Percentiles rank a stretch among this genome's conserved stretches.
phyloP scores from a whole-genome alignment of 306 rosid genomes.

The Morella rubra region DNA sequence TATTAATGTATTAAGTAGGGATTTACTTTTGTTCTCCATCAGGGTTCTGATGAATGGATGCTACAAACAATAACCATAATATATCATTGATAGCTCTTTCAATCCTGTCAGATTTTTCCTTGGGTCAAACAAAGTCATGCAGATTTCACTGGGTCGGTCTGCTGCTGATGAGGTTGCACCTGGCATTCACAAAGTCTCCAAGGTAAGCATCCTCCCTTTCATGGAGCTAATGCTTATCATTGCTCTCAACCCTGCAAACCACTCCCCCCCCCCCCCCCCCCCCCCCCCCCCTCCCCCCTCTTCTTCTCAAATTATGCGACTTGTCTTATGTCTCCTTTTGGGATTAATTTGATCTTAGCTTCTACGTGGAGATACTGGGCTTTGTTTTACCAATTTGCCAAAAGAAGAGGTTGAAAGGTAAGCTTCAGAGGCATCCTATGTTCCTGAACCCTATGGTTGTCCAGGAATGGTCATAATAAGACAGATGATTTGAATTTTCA shows the following conservation, averaged over 20 bases:
- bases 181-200: slow-evolving; percentile 64
- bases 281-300: too few species aligned
- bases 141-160: slow-evolving; percentile 75
- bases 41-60: not conserved
- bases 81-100: not conserved
- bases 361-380: slow-evolving; percentile 87
- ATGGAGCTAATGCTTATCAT: not conserved
- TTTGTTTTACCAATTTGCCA: slow-evolving; percentile 64
- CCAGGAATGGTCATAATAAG: not conserved
- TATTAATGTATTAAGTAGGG: not conserved
- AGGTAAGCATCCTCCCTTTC: slow-evolving; percentile 39
- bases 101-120: slow-evolving; percentile 61
- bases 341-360: slow-evolving; percentile 39
- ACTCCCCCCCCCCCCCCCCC: not conserved
- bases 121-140: slow-evolving; percentile 98
- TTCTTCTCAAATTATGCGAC: not conserved
- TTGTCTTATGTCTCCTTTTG: not conserved
- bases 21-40: not conserved
- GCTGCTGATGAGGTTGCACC: slow-evolving; percentile 69
- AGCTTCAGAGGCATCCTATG: not conserved
- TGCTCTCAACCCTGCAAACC: not conserved
- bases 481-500: not conserved
- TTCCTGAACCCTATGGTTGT: not conserved
- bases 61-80: not conserved
- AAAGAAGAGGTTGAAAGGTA: slow-evolving; percentile 91